phyloP scores from a whole-genome alignment of 1,139 yeast species.

The Debaryomyces robertsiae region DNA sequence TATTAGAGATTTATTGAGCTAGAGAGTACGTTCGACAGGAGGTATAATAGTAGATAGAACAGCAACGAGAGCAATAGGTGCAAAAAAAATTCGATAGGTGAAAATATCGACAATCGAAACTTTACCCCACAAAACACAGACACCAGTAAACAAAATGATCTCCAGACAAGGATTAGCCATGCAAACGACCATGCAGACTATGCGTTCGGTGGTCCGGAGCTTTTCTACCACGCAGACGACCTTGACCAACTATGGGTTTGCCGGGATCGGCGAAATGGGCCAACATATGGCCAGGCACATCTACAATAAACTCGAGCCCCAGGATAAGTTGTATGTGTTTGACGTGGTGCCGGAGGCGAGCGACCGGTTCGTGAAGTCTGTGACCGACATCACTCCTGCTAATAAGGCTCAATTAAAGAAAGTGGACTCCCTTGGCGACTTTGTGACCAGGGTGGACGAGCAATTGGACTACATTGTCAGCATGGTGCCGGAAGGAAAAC shows the following conservation, averaged over 20 bases:
- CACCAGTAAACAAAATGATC: too few relatives aligned
- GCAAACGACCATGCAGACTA: too few relatives aligned
- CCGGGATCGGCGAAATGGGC: constrained; percentile 65
- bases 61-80: too few relatives aligned
- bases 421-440: constrained; percentile 28
- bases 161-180: neutral
- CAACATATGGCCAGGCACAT: constrained; percentile 61
- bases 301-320: constrained; percentile 40
- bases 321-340: constrained; percentile 46
- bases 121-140: too few relatives aligned
- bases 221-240: constrained; percentile 4
- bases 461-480: constrained; percentile 50
- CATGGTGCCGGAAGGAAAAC: constrained; percentile 64
- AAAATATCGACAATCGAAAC: too few relatives aligned
- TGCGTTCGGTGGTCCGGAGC: constrained; percentile 1
- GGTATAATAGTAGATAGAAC: too few relatives aligned
- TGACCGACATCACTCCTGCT: constrained; percentile 26
- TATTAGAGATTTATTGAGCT: too few relatives aligned
- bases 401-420: constrained; percentile 24
- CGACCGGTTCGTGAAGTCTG: constrained; percentile 28
- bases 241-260: constrained; percentile 47
- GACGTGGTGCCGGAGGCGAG: constrained; percentile 43
- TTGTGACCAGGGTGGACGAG: constrained; percentile 40
- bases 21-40: too few relatives aligned
- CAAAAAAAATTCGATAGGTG: too few relatives aligned